Percentiles rank a stretch among this genome's conserved stretches.
Evolutionary conservation across 148 eudicot species (phyloP).

Genomic region (Arctostaphylos glauca): DNA sequence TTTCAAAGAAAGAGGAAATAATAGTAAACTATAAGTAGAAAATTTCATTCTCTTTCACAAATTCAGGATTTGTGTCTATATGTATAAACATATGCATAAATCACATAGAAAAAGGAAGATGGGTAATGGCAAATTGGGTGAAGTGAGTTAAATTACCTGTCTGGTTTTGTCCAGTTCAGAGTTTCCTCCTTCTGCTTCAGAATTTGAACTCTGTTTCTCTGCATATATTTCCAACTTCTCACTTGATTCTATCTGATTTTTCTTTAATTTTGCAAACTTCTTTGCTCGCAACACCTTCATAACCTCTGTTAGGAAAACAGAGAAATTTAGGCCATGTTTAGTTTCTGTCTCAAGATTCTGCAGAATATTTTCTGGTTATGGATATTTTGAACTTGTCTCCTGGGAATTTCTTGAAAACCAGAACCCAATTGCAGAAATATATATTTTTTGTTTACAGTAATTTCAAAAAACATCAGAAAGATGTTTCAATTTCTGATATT

Average conservation of each 20-base stretch:
- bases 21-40: neutral
- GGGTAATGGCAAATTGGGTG: neutral
- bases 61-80: neutral
- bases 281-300: constrained; percentile 78
- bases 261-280: constrained; percentile 68
- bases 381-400: neutral
- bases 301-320: constrained; percentile 53
- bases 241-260: constrained; percentile 35
- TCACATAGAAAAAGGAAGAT: neutral
- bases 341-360: neutral
- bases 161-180: constrained; percentile 28
- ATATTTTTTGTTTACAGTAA: neutral
- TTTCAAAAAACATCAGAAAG: neutral
- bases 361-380: neutral
- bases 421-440: neutral
- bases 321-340: neutral
- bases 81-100: neutral
- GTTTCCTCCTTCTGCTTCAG: constrained; percentile 24
- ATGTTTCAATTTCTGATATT: neutral
- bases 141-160: constrained; percentile 35
- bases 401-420: neutral
- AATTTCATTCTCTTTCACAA: neutral
- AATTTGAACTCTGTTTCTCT: constrained; percentile 28
- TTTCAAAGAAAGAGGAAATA: neutral
- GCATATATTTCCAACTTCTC: constrained; percentile 27